Evolutionary conservation across 1,284 basidiomycete genomes (phyloP).

Genomic region (Rugiboletus extremiorientalis): DNA sequence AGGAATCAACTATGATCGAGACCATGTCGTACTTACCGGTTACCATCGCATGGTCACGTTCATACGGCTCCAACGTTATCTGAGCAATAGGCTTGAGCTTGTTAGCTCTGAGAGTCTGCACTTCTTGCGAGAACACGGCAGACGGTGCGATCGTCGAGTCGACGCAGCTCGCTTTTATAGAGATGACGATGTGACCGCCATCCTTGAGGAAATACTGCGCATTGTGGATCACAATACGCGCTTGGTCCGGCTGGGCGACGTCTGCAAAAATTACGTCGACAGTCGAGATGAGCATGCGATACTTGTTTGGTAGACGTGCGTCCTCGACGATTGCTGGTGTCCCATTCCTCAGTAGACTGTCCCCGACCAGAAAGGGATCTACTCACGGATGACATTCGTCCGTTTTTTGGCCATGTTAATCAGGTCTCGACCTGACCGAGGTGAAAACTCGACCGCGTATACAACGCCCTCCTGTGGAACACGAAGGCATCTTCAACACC

Average conservation of each 20-base stretch:
- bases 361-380: not conserved
- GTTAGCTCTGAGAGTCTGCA: slow-evolving; percentile 79
- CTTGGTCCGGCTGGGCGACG: slow-evolving; percentile 98
- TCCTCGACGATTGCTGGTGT: slow-evolving; percentile 93
- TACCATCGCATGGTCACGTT: slow-evolving; percentile 85
- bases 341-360: slow-evolving; percentile 1
- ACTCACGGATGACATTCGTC: slow-evolving; percentile 97
- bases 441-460: slow-evolving; percentile 98
- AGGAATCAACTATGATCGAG: not conserved
- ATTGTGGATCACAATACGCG: slow-evolving; percentile 92
- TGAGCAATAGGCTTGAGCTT: slow-evolving; percentile 94
- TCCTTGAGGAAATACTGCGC: slow-evolving; percentile 97
- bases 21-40: slow-evolving; percentile 44
- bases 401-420: slow-evolving; percentile 99
- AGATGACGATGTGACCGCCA: slow-evolving; percentile 91
- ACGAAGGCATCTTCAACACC: slow-evolving; percentile 1
- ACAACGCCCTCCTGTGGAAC: slow-evolving; percentile 83
- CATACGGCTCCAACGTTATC: slow-evolving; percentile 86
- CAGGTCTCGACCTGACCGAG: slow-evolving; percentile 94
- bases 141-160: slow-evolving; percentile 93
- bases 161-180: slow-evolving; percentile 99
- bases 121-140: slow-evolving; percentile 88
- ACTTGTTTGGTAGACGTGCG: slow-evolving; percentile 92
- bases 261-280: slow-evolving; percentile 98
- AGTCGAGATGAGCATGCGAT: slow-evolving; percentile 91